Conservation (phyloP, 805 yeast genomes). For the Kregervanrija delftensis region DNA sequence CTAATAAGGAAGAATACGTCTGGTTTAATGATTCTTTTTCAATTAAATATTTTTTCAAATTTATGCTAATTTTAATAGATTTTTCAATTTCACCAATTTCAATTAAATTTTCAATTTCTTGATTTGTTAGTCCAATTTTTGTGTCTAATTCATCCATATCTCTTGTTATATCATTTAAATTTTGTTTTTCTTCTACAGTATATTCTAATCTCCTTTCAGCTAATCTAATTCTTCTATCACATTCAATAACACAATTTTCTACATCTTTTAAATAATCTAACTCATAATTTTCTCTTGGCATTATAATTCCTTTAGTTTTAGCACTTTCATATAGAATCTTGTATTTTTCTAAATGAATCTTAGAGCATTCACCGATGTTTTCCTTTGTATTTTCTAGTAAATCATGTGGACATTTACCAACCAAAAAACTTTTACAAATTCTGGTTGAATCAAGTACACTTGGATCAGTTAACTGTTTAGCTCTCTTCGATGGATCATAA, state of each 20-base stretch:
- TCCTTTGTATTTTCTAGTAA: conserved; percentile 76
- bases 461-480: conserved; percentile 15
- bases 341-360: conserved; percentile 66
- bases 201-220: conserved; percentile 63
- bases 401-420: conserved; percentile 83
- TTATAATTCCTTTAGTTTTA: conserved; percentile 28
- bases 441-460: conserved; percentile 42
- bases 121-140: conserved; percentile 56
- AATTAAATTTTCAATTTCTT: conserved; percentile 53
- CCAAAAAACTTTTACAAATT: conserved; percentile 76
- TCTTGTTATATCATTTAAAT: conserved; percentile 28
- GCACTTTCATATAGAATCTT: conserved; percentile 58
- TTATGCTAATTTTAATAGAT: conserved; percentile 42
- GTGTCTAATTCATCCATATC: conserved; percentile 57
- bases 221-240: conserved; percentile 54
- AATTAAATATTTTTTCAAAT: conserved; percentile 36
- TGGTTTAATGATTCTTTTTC: conserved; percentile 49
- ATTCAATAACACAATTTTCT: conserved; percentile 54
- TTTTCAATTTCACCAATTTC: conserved; percentile 42
- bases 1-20: conserved; percentile 53
- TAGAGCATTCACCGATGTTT: conserved; percentile 75
- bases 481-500: conserved; percentile 13
- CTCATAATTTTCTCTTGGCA: conserved; percentile 38
- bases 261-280: conserved; percentile 39
- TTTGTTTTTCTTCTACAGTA: conserved; percentile 50